Conservation (phyloP, 805 yeast species). For the Wickerhamomyces bovis region DNA sequence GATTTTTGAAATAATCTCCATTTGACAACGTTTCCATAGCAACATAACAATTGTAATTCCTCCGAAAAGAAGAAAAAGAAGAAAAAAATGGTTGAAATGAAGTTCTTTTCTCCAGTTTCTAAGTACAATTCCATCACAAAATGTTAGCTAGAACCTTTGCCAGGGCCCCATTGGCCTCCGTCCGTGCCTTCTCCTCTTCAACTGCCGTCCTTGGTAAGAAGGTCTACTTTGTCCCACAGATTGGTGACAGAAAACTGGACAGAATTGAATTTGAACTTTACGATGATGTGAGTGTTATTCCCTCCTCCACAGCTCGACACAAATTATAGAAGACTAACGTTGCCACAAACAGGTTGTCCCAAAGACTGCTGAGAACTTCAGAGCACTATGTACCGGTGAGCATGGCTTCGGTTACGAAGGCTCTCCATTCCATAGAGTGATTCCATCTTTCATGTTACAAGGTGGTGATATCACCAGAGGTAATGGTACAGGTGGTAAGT, state of each 20-base stretch:
- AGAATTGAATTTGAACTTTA: constrained; percentile 29
- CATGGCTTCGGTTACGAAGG: constrained; percentile 90
- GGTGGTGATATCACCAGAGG: constrained; percentile 93
- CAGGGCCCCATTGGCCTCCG: constrained; percentile 8
- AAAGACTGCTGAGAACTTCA: constrained; percentile 94
- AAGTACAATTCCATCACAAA: neutral
- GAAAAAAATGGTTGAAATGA: neutral
- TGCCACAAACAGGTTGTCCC: constrained; percentile 53
- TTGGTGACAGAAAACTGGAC: constrained; percentile 44
- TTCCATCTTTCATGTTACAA: constrained; percentile 97
- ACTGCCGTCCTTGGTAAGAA: constrained; percentile 36
- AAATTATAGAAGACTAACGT: neutral
- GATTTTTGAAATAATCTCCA: no score
- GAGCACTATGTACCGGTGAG: constrained; percentile 93
- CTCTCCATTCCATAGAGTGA: constrained; percentile 94
- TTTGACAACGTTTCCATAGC: neutral
- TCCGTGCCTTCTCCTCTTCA: constrained; percentile 21
- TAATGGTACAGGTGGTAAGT: constrained; percentile 96
- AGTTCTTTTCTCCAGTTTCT: no score
- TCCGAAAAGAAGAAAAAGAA: neutral
- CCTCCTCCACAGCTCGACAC: neutral
- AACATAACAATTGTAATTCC: neutral
- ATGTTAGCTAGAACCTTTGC: constrained; percentile 15
- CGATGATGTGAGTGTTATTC: constrained; percentile 20
- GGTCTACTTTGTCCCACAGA: constrained; percentile 50